phyloP scores from a whole-genome alignment of 345 rosid genomes.

The Limnanthes douglasii region DNA sequence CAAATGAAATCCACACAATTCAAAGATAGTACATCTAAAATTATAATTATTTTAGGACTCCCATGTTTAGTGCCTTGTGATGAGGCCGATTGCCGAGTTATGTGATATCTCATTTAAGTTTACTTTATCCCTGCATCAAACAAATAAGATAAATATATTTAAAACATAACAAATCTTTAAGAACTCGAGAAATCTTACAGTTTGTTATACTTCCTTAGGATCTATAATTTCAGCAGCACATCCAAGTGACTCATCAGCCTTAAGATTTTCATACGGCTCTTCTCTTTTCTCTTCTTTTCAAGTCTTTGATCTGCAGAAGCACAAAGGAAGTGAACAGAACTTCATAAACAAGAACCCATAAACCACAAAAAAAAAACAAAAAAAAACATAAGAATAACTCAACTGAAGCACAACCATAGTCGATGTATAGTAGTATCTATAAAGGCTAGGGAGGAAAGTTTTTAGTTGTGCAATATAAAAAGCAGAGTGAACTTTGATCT shows the following conservation, averaged over 20 bases:
- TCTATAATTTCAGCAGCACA: slow-evolving; percentile 97
- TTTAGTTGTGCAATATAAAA: too few species aligned
- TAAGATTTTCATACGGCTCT: slow-evolving; percentile 54
- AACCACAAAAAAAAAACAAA: neutral
- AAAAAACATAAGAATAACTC: too few species aligned
- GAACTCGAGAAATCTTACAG: too few species aligned
- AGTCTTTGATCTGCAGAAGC: slow-evolving; percentile 72
- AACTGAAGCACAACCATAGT: too few species aligned
- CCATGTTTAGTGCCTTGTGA: slow-evolving; percentile 47
- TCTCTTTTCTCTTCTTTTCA: slow-evolving; percentile 90
- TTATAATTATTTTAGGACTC: slow-evolving; percentile 77
- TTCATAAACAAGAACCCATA: neutral
- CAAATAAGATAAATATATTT: slow-evolving; percentile 1
- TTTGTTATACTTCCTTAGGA: slow-evolving; percentile 37
- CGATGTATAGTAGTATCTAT: too few species aligned
- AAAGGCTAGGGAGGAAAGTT: too few species aligned
- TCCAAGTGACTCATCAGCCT: slow-evolving; percentile 64
- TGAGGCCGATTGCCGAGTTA: slow-evolving; percentile 82
- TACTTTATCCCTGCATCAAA: slow-evolving; percentile 45
- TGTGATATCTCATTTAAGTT: slow-evolving; percentile 90
- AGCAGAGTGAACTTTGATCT: too few species aligned
- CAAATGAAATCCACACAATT: too few species aligned
- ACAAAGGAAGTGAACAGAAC: too few species aligned
- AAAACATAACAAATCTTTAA: too few species aligned
- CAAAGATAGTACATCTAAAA: too few species aligned